phyloP scores from a whole-genome alignment of 2,329 filamentous ascomycete genomes.

The Ophiostoma montium region DNA sequence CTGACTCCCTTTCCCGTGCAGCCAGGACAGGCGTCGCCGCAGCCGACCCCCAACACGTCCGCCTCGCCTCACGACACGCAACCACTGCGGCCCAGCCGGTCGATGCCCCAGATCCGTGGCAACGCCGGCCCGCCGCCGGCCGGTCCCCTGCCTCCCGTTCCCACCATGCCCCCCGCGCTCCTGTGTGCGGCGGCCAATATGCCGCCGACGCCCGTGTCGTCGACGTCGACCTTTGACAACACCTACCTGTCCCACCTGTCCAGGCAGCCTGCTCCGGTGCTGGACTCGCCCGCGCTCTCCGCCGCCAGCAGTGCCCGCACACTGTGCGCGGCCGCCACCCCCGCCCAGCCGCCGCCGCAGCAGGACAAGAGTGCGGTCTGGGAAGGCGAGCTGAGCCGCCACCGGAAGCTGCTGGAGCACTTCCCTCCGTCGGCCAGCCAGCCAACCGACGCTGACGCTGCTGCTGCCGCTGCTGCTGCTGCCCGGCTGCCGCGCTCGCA shows the following conservation, averaged over 20 bases:
- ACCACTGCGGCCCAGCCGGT: conserved; percentile 9
- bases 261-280: background rate
- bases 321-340: background rate
- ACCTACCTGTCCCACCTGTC: background rate
- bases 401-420: conserved; percentile 9
- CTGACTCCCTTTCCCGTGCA: conserved; percentile 3
- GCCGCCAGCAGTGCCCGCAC: background rate
- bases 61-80: background rate
- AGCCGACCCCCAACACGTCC: background rate
- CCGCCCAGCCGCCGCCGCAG: background rate
- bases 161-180: conserved; percentile 1
- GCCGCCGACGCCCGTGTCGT: background rate
- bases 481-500: conserved; percentile 6
- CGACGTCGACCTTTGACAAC: background rate
- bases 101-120: conserved; percentile 10
- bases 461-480: background rate
- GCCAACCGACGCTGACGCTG: background rate
- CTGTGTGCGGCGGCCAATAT: background rate
- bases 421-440: conserved; percentile 2
- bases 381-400: conserved; percentile 8
- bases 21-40: background rate
- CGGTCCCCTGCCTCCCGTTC: conserved; percentile 10
- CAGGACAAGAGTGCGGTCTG: background rate
- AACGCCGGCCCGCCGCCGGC: conserved; percentile 3
- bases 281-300: background rate